Percentiles rank a stretch among this genome's conserved stretches.
Conservation (phyloP, 2,329 filamentous ascomycete genomes). For the Trichoderma sp. region DNA sequence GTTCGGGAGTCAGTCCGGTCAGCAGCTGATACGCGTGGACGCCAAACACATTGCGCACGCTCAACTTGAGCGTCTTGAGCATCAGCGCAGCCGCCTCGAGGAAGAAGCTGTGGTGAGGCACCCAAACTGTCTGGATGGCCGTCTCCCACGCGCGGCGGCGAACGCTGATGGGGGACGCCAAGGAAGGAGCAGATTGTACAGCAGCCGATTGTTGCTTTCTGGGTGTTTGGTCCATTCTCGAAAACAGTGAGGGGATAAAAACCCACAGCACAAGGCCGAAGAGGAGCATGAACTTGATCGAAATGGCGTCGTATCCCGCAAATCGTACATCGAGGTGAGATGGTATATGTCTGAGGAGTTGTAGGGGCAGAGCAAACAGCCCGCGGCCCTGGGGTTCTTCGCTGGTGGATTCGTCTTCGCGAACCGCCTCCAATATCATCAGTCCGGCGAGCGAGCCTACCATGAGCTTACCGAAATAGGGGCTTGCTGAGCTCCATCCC, state of each 20-base stretch:
- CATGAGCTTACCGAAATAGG: slow-evolving; percentile 78
- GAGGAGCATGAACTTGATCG: slow-evolving; percentile 56
- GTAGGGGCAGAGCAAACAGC: slow-evolving; percentile 65
- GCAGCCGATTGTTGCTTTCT: slow-evolving; percentile 52
- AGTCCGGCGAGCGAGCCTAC: slow-evolving; percentile 87
- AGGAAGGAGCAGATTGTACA: slow-evolving; percentile 63
- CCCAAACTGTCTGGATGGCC: slow-evolving; percentile 88
- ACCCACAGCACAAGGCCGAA: slow-evolving; percentile 58
- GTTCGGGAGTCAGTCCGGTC: slow-evolving; percentile 78
- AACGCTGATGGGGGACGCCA: slow-evolving; percentile 81
- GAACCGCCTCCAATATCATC: slow-evolving; percentile 85
- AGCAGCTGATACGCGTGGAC: slow-evolving; percentile 74
- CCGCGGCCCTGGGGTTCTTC: slow-evolving; percentile 67
- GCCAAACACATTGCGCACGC: slow-evolving; percentile 75
- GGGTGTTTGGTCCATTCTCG: slow-evolving; percentile 50
- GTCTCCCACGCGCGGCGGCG: slow-evolving; percentile 90
- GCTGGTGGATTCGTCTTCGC: slow-evolving; percentile 65
- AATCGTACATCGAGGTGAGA: slow-evolving; percentile 55
- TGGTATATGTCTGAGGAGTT: slow-evolving; percentile 55
- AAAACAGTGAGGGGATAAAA: slow-evolving; percentile 57
- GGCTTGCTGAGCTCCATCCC: slow-evolving; percentile 57
- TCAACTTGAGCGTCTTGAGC: slow-evolving; percentile 80
- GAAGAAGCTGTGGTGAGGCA: slow-evolving; percentile 83
- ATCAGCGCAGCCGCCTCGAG: slow-evolving; percentile 80
- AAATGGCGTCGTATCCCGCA: slow-evolving; percentile 57